phyloP scores from a whole-genome alignment of 345 rosid species.

The Bretschneidera sinensis region DNA sequence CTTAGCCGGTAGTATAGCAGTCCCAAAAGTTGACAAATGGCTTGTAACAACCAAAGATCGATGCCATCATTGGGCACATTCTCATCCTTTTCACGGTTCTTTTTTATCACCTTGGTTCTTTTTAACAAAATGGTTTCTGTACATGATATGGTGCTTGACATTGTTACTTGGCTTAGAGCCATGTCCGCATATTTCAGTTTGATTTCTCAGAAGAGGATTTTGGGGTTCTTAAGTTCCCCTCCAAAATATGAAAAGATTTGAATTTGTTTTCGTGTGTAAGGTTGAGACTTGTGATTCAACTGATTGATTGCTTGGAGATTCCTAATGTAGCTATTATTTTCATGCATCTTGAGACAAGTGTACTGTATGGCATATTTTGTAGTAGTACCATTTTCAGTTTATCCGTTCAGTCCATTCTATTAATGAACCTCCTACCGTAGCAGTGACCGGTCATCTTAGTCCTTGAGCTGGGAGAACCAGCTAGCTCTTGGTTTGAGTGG shows the following conservation, averaged over 20 bases:
- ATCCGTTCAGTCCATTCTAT: too few relatives aligned
- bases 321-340: too few relatives aligned
- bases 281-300: not conserved
- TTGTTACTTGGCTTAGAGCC: too few relatives aligned
- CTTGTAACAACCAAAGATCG: slow-evolving; percentile 23
- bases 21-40: slow-evolving; percentile 19
- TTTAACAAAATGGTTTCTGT: not conserved
- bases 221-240: not conserved
- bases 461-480: slow-evolving; percentile 4
- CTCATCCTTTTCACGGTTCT: not conserved
- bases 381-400: too few relatives aligned
- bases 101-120: not conserved
- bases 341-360: too few relatives aligned
- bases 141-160: not conserved
- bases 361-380: too few relatives aligned
- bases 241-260: not conserved
- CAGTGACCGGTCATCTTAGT: too few relatives aligned
- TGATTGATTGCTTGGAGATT: too few relatives aligned
- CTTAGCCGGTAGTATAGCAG: slow-evolving; percentile 35
- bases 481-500: slow-evolving; percentile 2
- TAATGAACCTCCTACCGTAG: too few relatives aligned
- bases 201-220: not conserved
- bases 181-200: not conserved
- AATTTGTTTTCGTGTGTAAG: not conserved
- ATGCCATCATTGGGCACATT: slow-evolving; percentile 1